Conservation (phyloP, 345 rosid species). For the Syzygium aromaticum region DNA sequence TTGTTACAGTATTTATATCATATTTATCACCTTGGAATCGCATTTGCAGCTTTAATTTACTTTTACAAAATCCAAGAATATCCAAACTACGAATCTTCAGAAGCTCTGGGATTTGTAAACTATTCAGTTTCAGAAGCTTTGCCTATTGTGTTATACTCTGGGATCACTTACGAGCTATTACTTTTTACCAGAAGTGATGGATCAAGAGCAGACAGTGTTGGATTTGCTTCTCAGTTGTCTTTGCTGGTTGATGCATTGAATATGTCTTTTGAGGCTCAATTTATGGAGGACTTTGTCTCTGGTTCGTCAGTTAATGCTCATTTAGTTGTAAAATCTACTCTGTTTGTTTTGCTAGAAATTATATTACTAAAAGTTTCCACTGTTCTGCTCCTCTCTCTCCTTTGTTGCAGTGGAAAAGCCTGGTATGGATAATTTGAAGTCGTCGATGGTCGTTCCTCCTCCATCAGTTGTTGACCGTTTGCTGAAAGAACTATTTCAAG, state of each 20-base stretch:
- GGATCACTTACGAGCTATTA: not conserved
- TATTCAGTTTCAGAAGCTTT: not conserved
- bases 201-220: slow-evolving; percentile 46
- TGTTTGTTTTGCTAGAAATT: not conserved
- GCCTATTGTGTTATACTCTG: not conserved
- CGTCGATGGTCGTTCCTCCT: slow-evolving; percentile 78
- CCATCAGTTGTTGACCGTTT: slow-evolving; percentile 83
- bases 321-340: not conserved
- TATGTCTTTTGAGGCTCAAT: slow-evolving; percentile 65
- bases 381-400: slow-evolving; percentile 1
- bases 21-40: not conserved
- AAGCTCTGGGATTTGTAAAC: not conserved
- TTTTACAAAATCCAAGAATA: not conserved
- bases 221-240: slow-evolving; percentile 77
- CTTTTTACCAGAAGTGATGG: slow-evolving; percentile 32
- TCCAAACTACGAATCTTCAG: not conserved
- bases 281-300: slow-evolving; percentile 92
- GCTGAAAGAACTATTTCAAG: slow-evolving; percentile 84
- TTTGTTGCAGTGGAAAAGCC: slow-evolving; percentile 57
- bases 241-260: slow-evolving; percentile 70
- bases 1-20: not conserved
- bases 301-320: slow-evolving; percentile 27
- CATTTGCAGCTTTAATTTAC: not conserved
- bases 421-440: slow-evolving; percentile 51
- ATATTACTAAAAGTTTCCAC: not conserved